These are phyloP conservation scores for Huntiella savannae DNA, from an alignment of 2,329 filamentous ascomycete species.

Conservation along the genomic window DNA sequence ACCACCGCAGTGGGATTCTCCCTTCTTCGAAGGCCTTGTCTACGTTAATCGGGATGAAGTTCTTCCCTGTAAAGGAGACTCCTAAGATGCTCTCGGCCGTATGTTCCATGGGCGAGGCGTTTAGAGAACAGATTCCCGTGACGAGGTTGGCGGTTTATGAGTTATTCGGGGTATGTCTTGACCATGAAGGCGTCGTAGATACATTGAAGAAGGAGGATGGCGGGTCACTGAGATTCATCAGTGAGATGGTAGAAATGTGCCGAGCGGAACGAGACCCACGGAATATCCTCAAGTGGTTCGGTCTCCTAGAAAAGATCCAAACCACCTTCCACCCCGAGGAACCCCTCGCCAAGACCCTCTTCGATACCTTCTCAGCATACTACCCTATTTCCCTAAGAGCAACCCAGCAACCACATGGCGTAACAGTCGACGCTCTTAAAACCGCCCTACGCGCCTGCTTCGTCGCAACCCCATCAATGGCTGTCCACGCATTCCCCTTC, in stretches of 20 bases:
- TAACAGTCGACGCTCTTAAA: slow-evolving; percentile 39
- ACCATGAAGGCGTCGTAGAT: slow-evolving; percentile 22
- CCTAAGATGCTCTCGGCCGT: slow-evolving; percentile 30
- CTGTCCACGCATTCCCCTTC: slow-evolving; percentile 30
- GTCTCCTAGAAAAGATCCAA: slow-evolving; percentile 27
- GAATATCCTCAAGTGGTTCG: slow-evolving; percentile 39
- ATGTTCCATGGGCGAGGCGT: slow-evolving; percentile 35
- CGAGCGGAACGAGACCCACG: slow-evolving; percentile 36
- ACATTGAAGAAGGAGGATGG: slow-evolving; percentile 24
- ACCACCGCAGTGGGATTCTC: slow-evolving; percentile 39
- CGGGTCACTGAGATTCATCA: slow-evolving; percentile 26
- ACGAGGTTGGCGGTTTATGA: slow-evolving; percentile 34
- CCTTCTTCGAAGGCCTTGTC: slow-evolving; percentile 34
- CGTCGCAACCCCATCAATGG: slow-evolving; percentile 27
- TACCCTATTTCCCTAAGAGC: slow-evolving; percentile 39
- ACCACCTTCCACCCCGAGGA: slow-evolving; percentile 25
- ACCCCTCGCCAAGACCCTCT: slow-evolving; percentile 30
- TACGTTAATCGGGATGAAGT: slow-evolving; percentile 28
- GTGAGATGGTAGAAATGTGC: slow-evolving; percentile 31
- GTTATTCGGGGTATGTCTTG: slow-evolving; percentile 26
- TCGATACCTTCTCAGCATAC: slow-evolving; percentile 37
- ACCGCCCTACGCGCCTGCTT: slow-evolving; percentile 33
- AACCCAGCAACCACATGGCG: slow-evolving; percentile 27
- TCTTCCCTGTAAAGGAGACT: slow-evolving; percentile 30
- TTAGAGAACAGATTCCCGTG: slow-evolving; percentile 30